A percentile compares a stretch with the other conserved stretches of the same genome.
phyloP scores from a whole-genome alignment of 352 stramenopile species.

The Pythium vanterpoolii region DNA sequence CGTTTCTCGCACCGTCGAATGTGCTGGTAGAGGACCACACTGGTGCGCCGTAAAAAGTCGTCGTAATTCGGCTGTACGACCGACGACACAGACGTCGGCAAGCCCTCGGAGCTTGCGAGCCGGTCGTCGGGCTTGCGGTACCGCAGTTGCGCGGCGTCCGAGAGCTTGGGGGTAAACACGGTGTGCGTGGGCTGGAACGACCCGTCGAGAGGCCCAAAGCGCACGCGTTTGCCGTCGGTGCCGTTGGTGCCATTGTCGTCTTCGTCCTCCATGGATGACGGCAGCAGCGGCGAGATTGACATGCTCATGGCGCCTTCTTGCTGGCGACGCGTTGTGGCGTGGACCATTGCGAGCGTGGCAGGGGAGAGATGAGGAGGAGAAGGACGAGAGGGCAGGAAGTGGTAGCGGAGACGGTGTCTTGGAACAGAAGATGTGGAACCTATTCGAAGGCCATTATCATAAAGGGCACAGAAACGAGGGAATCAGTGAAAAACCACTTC shows the following conservation, averaged over 20 bases:
- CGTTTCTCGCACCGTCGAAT: conserved; percentile 85
- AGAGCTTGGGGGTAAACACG: conserved; percentile 77
- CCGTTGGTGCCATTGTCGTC: conserved; percentile 4
- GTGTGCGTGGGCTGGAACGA: conserved; percentile 83
- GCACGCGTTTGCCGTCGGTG: conserved; percentile 49
- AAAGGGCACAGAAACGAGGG: conserved; percentile 1
- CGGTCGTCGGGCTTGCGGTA: conserved; percentile 83
- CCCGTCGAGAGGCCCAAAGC: conserved; percentile 39
- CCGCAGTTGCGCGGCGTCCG: conserved; percentile 57
- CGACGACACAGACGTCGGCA: conserved; percentile 69
- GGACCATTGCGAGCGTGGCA: conserved; percentile 29
- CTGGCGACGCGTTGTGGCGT: conserved; percentile 41
- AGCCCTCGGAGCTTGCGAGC: conserved; percentile 50
- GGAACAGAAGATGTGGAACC: conserved; percentile 5
- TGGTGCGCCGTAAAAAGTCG: conserved; percentile 84
- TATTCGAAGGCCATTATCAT: conserved; percentile 1
- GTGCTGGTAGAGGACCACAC: conserved; percentile 89
- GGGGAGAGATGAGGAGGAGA: not conserved
- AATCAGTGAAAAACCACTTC: not conserved
- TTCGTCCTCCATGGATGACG: conserved; percentile 75
- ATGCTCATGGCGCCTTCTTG: conserved; percentile 50
- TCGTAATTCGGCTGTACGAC: conserved; percentile 91
- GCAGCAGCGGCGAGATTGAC: conserved; percentile 72
- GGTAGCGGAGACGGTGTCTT: too few relatives aligned
- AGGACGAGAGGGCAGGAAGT: not conserved